Conservation (phyloP, 176 grass and related monocot genomes). For the Lolium multiflorum region DNA sequence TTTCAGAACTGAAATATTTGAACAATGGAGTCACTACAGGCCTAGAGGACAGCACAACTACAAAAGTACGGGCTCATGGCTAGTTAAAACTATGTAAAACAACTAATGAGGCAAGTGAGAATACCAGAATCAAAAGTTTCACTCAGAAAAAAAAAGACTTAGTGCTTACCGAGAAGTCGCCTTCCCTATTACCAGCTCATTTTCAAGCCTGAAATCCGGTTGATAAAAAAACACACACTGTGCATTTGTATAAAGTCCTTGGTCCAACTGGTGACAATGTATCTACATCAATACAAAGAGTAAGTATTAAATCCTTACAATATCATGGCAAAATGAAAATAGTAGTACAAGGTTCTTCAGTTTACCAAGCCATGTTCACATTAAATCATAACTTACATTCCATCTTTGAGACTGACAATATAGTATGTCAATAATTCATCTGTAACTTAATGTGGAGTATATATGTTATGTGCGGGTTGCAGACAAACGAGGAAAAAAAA, state of each 20-base stretch:
- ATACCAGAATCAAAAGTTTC: conserved; percentile 14
- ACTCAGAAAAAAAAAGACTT: background rate
- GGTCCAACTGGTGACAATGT: conserved; percentile 22
- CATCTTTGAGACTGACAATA: background rate
- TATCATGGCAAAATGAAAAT: background rate
- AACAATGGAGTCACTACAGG: background rate
- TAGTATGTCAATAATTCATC: background rate
- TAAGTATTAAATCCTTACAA: conserved; percentile 8
- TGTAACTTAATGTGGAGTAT: background rate
- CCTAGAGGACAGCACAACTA: background rate
- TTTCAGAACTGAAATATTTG: background rate
- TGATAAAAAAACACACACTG: conserved; percentile 6
- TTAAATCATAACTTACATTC: background rate
- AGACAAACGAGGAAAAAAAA: background rate
- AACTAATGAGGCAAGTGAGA: background rate
- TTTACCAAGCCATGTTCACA: background rate
- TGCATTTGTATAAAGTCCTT: background rate
- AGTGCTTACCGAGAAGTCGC: conserved; percentile 41
- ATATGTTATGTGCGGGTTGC: background rate
- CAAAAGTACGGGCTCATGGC: background rate
- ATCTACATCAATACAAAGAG: conserved; percentile 40
- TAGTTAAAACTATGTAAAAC: background rate
- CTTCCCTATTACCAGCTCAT: conserved; percentile 44
- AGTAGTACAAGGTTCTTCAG: background rate
- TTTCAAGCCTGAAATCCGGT: background rate